phyloP scores from a whole-genome alignment of 2,329 filamentous ascomycete genomes.

The Ceratocystis smalleyi region DNA sequence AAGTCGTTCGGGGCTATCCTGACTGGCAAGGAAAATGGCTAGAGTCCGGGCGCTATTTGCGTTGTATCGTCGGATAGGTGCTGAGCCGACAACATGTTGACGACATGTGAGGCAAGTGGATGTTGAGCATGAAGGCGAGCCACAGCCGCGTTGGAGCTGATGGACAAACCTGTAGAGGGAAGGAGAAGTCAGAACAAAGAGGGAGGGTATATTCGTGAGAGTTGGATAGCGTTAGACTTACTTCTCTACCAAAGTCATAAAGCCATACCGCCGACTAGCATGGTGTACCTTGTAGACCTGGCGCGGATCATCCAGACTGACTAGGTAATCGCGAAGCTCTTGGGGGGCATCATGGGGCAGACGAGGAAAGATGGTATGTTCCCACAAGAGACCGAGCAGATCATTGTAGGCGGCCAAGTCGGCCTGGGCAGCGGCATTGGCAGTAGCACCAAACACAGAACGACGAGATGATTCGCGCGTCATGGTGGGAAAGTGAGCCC shows the following conservation, averaged over 20 bases:
- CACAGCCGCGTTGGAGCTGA: constrained; percentile 72
- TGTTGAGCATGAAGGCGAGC: constrained; percentile 50
- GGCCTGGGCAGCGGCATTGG: neutral
- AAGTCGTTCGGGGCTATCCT: constrained; percentile 56
- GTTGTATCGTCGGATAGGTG: constrained; percentile 63
- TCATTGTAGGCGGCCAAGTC: constrained; percentile 27
- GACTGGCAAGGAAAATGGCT: constrained; percentile 64
- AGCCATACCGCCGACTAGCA: constrained; percentile 45
- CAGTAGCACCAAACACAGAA: constrained; percentile 4
- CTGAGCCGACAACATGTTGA: constrained; percentile 47
- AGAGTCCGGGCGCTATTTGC: constrained; percentile 67
- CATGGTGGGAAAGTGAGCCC: constrained; percentile 8
- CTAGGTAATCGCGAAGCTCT: constrained; percentile 39
- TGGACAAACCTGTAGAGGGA: constrained; percentile 47
- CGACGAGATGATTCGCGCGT: constrained; percentile 14
- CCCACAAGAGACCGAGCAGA: constrained; percentile 44
- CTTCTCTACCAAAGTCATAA: constrained; percentile 54
- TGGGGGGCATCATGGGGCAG: constrained; percentile 45
- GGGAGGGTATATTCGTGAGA: constrained; percentile 9
- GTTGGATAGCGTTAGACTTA: constrained; percentile 24
- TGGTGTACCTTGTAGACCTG: constrained; percentile 45
- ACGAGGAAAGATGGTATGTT: constrained; percentile 42
- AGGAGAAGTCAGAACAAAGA: constrained; percentile 15
- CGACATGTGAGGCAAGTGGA: constrained; percentile 70
- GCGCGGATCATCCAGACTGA: constrained; percentile 45